phyloP scores from a whole-genome alignment of 768 basidiomycete species.

The Paxillus ammoniavirescens region DNA sequence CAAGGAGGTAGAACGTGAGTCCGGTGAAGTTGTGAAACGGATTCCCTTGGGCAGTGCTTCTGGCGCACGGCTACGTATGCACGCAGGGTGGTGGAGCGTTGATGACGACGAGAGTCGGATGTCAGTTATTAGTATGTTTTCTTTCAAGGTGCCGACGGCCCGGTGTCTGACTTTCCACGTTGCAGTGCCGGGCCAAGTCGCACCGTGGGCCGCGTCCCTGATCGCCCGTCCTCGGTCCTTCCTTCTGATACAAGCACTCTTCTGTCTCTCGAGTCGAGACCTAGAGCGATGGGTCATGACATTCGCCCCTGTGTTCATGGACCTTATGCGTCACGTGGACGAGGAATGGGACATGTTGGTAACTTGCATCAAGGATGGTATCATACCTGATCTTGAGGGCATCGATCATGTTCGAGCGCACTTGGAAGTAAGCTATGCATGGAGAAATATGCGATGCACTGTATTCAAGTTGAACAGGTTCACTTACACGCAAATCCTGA shows the following conservation, averaged over 20 bases:
- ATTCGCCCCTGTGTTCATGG: slow-evolving; percentile 3
- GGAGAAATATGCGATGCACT: neutral
- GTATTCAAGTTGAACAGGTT: neutral
- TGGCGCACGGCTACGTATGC: neutral
- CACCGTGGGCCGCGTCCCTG: neutral
- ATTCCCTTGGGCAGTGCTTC: neutral
- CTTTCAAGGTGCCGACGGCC: neutral
- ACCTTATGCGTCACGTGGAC: slow-evolving; percentile 2
- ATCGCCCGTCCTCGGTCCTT: slow-evolving; percentile 2
- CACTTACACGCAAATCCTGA: neutral
- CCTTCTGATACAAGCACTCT: slow-evolving; percentile 7
- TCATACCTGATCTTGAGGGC: neutral
- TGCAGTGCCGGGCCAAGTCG: slow-evolving; percentile 1
- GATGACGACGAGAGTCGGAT: neutral
- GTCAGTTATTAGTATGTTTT: neutral
- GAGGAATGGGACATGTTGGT: slow-evolving; percentile 6
- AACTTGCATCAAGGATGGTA: slow-evolving; percentile 1
- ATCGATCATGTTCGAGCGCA: neutral
- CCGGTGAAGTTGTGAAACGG: neutral
- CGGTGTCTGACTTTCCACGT: neutral
- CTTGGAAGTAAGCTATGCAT: slow-evolving; percentile 3
- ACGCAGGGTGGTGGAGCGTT: neutral
- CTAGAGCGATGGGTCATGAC: neutral
- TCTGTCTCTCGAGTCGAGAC: neutral
- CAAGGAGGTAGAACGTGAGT: neutral